Evolutionary conservation across 257 asterid species (phyloP).

Genomic region (Scutellaria baicalensis): DNA sequence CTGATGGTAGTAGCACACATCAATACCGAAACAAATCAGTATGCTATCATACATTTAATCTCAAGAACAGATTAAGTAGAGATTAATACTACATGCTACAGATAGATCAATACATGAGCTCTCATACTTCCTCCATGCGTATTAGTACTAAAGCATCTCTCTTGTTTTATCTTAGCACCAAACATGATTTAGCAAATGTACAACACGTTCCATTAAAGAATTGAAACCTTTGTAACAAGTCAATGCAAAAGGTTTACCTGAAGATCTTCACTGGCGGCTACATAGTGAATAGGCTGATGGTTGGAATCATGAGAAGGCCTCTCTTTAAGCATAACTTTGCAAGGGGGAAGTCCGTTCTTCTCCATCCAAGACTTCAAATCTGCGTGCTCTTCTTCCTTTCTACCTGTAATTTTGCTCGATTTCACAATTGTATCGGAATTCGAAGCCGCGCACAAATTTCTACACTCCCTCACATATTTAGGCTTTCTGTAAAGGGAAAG

Average conservation of each 20-base stretch:
- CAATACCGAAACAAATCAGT: background rate
- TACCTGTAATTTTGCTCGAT: slow-evolving; percentile 35
- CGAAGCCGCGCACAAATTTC: slow-evolving; percentile 39
- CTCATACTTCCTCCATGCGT: background rate
- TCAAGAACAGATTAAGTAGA: slow-evolving; percentile 1
- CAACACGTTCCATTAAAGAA: background rate
- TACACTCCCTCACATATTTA: slow-evolving; percentile 21
- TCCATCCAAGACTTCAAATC: slow-evolving; percentile 96
- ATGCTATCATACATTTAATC: background rate
- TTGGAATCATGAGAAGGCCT: slow-evolving; percentile 60
- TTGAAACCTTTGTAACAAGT: background rate
- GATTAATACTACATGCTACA: background rate
- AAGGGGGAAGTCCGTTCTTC: slow-evolving; percentile 77
- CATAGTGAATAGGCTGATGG: slow-evolving; percentile 70
- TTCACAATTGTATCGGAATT: slow-evolving; percentile 58
- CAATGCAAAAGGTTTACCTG: slow-evolving; percentile 38
- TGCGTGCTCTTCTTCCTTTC: slow-evolving; percentile 32
- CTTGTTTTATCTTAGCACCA: background rate
- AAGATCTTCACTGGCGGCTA: slow-evolving; percentile 92
- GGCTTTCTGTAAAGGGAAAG: slow-evolving; percentile 19
- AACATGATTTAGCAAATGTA: background rate
- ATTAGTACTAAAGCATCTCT: background rate
- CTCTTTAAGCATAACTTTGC: slow-evolving; percentile 71
- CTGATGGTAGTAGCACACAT: slow-evolving; percentile 30
- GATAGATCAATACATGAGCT: background rate